Base-by-base conservation (phyloP, 345 rosid genomes). In the Bruguiera parviflora region DNA sequence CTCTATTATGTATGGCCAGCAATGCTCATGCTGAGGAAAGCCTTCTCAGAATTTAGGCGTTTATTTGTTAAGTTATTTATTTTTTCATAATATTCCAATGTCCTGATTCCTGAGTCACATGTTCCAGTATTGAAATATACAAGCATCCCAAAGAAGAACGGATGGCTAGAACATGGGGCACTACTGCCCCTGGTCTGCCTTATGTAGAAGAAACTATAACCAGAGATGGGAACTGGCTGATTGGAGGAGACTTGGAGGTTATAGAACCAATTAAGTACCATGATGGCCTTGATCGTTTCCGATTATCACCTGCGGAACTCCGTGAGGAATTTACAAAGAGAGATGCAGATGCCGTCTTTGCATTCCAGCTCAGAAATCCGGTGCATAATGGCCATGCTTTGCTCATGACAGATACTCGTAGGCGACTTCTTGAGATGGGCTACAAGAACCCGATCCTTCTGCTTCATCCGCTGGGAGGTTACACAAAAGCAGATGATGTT, bases 371-470 rank as follows among this genome's bases (percentile, higher is more conserved):
- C 24, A 88, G 99, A 77, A 95, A 95, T 75, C 99, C 99, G 20
- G 99, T 95, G 22, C 99, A 95, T 70, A 95, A 95, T 72, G 99
- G 99, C 52, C 99, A 95, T 63, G 99, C 99, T 56, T 79, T 95
- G 35, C 82, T 95, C 70, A 95, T 95, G 99, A 92, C 92, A 51
- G 97, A 95, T 80, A 95, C 99, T 61, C 92, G 96, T 37, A 82
- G 79, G 56, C 81, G 96, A 47, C 97, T 95, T 70, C 97, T 95
- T 56, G 96, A 95, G 63, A 90, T 92, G 96, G 99, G 99, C 31
- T 95, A 88, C 74, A 80, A 88, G 84, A 95, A 95, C 28, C 99
- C 99, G 61, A 72, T 92, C 66, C 97, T 95, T 73, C 71, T 95
- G 84, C 99, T 95, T 67, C 91, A 95, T 82, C 99, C 99, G 3